Evolutionary conservation across 2,329 filamentous ascomycete species (phyloP), one percentile per base, ranked within the genome.

Genomic region (Sphaerulina vaccinii): DNA sequence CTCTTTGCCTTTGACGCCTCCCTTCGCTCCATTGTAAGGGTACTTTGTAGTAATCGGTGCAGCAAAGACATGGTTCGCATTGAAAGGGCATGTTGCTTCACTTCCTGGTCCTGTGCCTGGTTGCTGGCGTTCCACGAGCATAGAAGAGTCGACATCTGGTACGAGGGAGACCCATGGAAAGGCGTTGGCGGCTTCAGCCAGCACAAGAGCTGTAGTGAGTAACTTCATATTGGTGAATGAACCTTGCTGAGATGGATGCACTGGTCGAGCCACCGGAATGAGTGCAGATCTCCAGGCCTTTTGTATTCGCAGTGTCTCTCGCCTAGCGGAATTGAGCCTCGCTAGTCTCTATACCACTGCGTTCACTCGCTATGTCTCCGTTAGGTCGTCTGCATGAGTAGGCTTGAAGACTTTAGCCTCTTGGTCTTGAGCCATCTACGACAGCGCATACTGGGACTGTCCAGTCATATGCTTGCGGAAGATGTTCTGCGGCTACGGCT

Each of bases 21-120:
- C 70, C 52, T 68, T 68, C 2, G 75, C 73, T 18, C 67, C 67
- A 36, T 71, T 72, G 59, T 77, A 76, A n/a, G 70, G 72, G 45
- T 64, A 74, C 47, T 67, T 44, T 11, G 55, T 40, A 7, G 63
- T 68, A 49, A 70, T 64, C 0, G 68, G 65, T 10, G 64, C 65
- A 5, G 71, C 72, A 29, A 66, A 62, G 8, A 64, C 52, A 48
- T 73, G 72, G 40, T 72, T 64, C 5, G 66, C 32, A 44, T 73
- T 73, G 65, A 67, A 68, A 2, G 72, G 69, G 50, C 69, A 71
- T 13, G 50, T 62, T 1, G 61, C 64, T 16, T 68, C 52, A 24
- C 60, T 57, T 3, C 67, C 68, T 22, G 62, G 52, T 8, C 53
- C 61, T 3, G 51, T 51, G 5, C 63, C 64, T 32, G 63, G 48